Evolutionary conservation across 2,329 filamentous ascomycete genomes (phyloP), one percentile per base, ranked within the genome.

Genomic region (Chaetomium sp.): DNA sequence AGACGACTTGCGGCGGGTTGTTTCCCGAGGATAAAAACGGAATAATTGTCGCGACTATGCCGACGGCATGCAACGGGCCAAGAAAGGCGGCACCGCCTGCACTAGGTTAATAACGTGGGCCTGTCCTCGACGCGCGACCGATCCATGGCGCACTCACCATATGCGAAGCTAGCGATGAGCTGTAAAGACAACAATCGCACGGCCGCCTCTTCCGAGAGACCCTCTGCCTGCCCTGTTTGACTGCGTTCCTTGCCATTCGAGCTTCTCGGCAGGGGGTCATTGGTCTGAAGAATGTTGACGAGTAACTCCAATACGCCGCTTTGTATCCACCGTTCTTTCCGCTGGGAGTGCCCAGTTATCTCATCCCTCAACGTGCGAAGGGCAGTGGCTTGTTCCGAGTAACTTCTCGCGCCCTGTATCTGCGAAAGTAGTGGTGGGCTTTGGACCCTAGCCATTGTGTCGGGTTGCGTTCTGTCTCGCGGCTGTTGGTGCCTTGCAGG

Each of bases 291-390:
- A 67, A 80, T 81, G 70, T 74, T 78, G 72, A 81, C 82, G 62
- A 83, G 79, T 38, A 85, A 83, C 60, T 86, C 83, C 55, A 95
- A 77, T 31, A 91, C 81, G 21, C 93, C 93, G 62, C 86, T 79
- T 64, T 81, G 82, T 49, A 97, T 83, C 81, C 89, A 93, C 63
- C 86, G 78, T 77, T 94, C 90, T 78, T 99, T 99, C 75, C 89
- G 89, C 76, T 94, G 88, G 38, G 90, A 84, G 76, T 98, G 92
- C 27, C 95, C 95, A 66, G 97, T 87, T 56, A 96, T 85, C 68
- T 95, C 90, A 76, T 97, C 95, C 80, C 97, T 98, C 33, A 99
- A 80, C 50, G 83, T 81, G 69, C 88, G 87, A 53, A 97, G 82
- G 57, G 88, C 85, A 29, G 82, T 79, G 49, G 85, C 79, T 71